Percentiles rank a stretch among this genome's conserved stretches.
Evolutionary conservation across 176 grass and related monocot genomes (phyloP).

Genomic region (Avena eriantha): DNA sequence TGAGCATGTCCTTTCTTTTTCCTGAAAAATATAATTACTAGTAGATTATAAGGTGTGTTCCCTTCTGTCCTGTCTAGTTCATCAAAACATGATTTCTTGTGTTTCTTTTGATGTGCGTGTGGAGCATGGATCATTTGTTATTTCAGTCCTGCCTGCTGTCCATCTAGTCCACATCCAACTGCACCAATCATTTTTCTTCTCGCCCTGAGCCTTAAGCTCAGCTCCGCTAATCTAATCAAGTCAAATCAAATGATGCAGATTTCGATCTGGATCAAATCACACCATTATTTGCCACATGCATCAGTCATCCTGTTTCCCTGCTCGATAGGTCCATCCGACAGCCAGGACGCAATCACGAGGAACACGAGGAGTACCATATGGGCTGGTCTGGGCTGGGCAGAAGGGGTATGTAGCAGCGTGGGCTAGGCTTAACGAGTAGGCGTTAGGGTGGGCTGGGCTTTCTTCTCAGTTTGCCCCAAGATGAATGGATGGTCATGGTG

Average conservation of each 20-base stretch:
- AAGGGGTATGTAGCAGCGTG: neutral
- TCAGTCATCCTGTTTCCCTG: neutral
- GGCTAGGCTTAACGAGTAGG: neutral
- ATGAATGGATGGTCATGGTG: neutral
- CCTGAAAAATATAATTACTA: too few species aligned
- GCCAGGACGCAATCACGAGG: neutral
- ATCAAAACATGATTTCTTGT: neutral
- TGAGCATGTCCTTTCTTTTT: too few species aligned
- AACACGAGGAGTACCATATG: neutral
- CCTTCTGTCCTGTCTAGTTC: too few species aligned
- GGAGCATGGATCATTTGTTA: neutral
- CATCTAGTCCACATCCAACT: neutral
- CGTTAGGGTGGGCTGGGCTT: neutral
- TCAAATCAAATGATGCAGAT: neutral
- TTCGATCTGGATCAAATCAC: neutral
- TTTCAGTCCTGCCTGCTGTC: neutral
- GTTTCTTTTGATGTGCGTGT: neutral
- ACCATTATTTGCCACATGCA: neutral
- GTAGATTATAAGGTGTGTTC: too few species aligned
- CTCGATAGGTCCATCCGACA: neutral
- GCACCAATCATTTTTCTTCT: neutral
- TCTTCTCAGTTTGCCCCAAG: constrained; percentile 18
- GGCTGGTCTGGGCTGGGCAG: neutral
- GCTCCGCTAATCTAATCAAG: neutral
- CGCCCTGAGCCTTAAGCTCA: neutral